Percentiles rank a stretch among this genome's conserved stretches.
Conservation (phyloP, 345 rosid genomes). For the Carallia pectinifolia region DNA sequence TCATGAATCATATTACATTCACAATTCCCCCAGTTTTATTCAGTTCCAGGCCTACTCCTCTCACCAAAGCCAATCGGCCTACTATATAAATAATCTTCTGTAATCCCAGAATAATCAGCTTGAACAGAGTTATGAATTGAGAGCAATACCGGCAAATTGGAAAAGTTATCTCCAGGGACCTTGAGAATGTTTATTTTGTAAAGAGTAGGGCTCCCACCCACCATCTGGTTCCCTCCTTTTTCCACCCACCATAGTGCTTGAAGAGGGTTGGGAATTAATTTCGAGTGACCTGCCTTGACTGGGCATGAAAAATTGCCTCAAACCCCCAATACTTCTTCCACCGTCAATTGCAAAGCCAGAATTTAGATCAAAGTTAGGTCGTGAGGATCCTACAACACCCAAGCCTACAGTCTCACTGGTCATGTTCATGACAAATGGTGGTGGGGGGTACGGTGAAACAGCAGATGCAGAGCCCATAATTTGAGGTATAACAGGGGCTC, state of each 20-base stretch:
- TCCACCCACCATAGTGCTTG: constrained; percentile 59
- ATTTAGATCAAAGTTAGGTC: constrained; percentile 66
- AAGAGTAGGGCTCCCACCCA: constrained; percentile 57
- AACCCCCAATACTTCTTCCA: constrained; percentile 44
- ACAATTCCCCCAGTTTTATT: constrained; percentile 43
- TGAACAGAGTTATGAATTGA: constrained; percentile 16
- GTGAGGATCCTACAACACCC: constrained; percentile 52
- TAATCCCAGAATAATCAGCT: constrained; percentile 26
- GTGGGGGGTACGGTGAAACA: constrained; percentile 52
- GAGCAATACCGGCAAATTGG: not conserved
- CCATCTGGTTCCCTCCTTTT: constrained; percentile 87
- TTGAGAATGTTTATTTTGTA: constrained; percentile 47
- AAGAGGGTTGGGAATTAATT: constrained; percentile 50
- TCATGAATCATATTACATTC: constrained; percentile 44
- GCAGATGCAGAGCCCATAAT: constrained; percentile 49
- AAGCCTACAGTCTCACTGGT: constrained; percentile 41
- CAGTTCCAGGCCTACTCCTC: constrained; percentile 32
- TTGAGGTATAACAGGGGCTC: constrained; percentile 62
- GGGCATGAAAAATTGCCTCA: constrained; percentile 62
- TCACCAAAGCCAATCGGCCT: constrained; percentile 35
- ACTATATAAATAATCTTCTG: constrained; percentile 23
- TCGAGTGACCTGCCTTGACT: constrained; percentile 50
- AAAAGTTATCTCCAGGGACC: constrained; percentile 66
- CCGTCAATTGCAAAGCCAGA: constrained; percentile 61
- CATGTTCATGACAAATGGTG: constrained; percentile 66